Base-by-base conservation (phyloP, 805 yeast genomes). In the Candida awuae region DNA sequence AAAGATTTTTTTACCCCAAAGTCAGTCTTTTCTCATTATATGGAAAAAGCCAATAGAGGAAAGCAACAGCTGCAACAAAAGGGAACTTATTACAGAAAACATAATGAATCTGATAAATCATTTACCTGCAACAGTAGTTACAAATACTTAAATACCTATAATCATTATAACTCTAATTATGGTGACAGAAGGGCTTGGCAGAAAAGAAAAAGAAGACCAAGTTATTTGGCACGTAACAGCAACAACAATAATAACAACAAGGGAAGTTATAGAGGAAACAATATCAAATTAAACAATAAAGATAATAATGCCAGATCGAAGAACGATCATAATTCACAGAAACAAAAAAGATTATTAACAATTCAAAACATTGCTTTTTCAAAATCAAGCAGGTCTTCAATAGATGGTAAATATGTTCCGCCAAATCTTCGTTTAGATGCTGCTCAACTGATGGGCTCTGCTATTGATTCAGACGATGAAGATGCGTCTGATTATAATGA, bases 1-100 rank as follows among this genome's bases (percentile, higher is more conserved):
- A 80, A 77, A 49, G 90, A 83, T 53, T 79, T 71, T 49, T 83
- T 81, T 55, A 83, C 92, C 4, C 92, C 92, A 3, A 82, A 81
- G 39, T 75, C 87, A 19, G 80, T 77, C 6, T 73, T 77, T 51
- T 75, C 73, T 42, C 80, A 77, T 47, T 81, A 78, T 55, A 73
- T 81, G 81, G 85, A 76, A 46, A 77, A 78, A 46, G 78, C 60
- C 61, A 71, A 63, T 56, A 66, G 38, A 19, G 40, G 44, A 15
- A 43, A 41, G 22, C 41, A 38, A 26, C 45, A 46, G 15, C 12
- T 42, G 18, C 39, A 45, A 39, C 43, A 32, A 5, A 42, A 35
- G 18, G 38, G 46, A 27, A 25, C 34, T 12, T 42, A 45, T 35
- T 41, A 44, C 30, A 32, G 18, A 13, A 38, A 20, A 32, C 16